A percentile compares a stretch with the other conserved stretches of the same genome.
These are phyloP conservation scores for Fusarium sp. DNA, from an alignment of 2,329 filamentous ascomycete genomes.

Conservation along the genomic window DNA sequence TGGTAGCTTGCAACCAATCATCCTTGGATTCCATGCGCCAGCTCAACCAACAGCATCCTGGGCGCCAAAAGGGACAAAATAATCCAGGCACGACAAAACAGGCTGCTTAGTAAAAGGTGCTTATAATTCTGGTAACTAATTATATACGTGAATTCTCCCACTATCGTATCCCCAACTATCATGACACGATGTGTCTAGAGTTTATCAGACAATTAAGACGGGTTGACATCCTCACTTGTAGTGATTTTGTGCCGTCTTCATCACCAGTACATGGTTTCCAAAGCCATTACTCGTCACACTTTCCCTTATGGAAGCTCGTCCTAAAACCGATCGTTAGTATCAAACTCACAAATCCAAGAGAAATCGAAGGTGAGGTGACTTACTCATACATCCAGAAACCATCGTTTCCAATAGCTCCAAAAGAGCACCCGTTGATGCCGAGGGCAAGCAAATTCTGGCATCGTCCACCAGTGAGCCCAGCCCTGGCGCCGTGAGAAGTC, in stretches of 20 bases:
- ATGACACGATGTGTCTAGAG: accelerated
- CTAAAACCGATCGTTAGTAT: background rate
- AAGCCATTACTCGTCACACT: background rate
- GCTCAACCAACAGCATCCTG: too few relatives aligned
- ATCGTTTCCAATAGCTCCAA: conserved; percentile 1
- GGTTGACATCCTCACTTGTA: accelerated
- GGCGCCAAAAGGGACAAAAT: too few relatives aligned
- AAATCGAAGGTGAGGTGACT: background rate
- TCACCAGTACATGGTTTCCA: accelerated
- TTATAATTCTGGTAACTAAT: background rate
- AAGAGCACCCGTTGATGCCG: conserved; percentile 4
- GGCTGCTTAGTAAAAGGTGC: too few relatives aligned
- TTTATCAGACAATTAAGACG: accelerated
- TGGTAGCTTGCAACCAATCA: background rate
- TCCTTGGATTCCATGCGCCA: too few relatives aligned
- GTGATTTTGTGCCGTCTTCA: accelerated
- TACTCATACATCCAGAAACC: conserved; percentile 21
- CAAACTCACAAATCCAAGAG: accelerated
- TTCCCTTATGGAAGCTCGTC: background rate
- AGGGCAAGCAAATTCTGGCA: background rate
- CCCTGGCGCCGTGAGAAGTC: conserved; percentile 12
- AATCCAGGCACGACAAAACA: too few relatives aligned
- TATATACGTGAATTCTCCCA: background rate
- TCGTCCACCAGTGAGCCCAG: background rate
- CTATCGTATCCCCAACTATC: accelerated